Conservation (phyloP, 1,284 basidiomycete genomes). For the Dichomitus squalens region DNA sequence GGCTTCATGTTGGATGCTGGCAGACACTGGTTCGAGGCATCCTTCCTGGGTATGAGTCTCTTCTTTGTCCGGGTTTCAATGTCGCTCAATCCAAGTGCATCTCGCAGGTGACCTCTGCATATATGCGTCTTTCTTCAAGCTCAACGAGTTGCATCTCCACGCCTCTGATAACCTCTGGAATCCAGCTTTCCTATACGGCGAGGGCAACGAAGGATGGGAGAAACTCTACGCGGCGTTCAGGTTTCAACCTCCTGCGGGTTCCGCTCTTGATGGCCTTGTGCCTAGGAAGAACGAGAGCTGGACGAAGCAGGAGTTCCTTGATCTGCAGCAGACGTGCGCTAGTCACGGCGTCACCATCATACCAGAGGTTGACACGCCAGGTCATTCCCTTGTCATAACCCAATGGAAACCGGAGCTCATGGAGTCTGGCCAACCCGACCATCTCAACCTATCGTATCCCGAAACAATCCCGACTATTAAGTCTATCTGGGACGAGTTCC, state of each 20-base stretch:
- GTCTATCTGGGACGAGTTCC: constrained; percentile 36
- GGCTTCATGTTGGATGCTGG: constrained; percentile 44
- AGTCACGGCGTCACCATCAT: constrained; percentile 32
- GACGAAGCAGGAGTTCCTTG: constrained; percentile 24
- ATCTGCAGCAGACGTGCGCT: constrained; percentile 26
- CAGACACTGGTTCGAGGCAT: constrained; percentile 37
- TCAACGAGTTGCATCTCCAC: constrained; percentile 37
- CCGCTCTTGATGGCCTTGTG: constrained; percentile 33
- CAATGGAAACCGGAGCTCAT: constrained; percentile 45
- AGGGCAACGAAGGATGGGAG: constrained; percentile 29
- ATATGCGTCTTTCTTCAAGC: constrained; percentile 42
- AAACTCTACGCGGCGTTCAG: constrained; percentile 40
- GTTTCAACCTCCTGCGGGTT: constrained; percentile 35
- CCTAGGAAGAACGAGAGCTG: constrained; percentile 38
- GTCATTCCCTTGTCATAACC: constrained; percentile 40
- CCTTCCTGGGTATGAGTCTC: constrained; percentile 23
- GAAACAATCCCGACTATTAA: constrained; percentile 35
- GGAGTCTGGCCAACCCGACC: constrained; percentile 31
- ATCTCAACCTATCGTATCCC: constrained; percentile 37
- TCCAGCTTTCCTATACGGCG: constrained; percentile 29
- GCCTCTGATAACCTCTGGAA: constrained; percentile 35
- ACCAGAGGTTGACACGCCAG: constrained; percentile 42
- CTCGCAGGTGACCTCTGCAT: constrained; percentile 37
- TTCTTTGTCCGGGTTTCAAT: not conserved
- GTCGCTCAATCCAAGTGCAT: not conserved